Base-by-base conservation (phyloP, 2,329 filamentous ascomycete genomes). In the Aplosporella prunicola region DNA sequence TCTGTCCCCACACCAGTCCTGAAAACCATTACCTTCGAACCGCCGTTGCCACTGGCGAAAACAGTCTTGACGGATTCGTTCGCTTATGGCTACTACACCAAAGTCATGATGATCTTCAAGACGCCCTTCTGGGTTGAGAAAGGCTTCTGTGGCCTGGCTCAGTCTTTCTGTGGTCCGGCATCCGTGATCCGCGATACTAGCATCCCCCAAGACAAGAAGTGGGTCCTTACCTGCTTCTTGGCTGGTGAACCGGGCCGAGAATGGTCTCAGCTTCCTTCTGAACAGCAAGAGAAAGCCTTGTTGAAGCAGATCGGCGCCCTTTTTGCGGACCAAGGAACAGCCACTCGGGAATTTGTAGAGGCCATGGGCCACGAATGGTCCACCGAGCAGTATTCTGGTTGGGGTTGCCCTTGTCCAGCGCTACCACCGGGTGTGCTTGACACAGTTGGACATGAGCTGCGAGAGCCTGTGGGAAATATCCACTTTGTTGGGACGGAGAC, bases 401-500 rank as follows among this genome's bases (percentile, higher is more conserved):
- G 17, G 1, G 39, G 39, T 4, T 22, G 16, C 25, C 30, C 13
- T 0, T 39, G 37, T 5, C 40, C 40, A 6, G 17, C 15, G n/a
- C 31, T 27, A 1, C 17, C 20, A 2, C 30, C 31, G 10, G 41
- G 45, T 8, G 39, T 48, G 0, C 28, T 53, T 18, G 39, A 32
- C 5, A 32, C n/a, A 9, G 45, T 46, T 9, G 39, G 39, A 43
- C 46, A 20, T 10, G 44, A 44, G 2, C 37, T 50, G 13, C 39
- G 47, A 27, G 31, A 47, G 30, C 41, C 24, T 2, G 40, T 53
- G 32, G 55, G 62, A 5, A 57, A 66, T 20, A 18, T 74, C 3
- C 64, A 74, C 45, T 76, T 74, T 45, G 69, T 63, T 2, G 72
- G 73, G 0, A 74, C 71, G 0, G 72, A 76, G 55, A 69, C 64